phyloP scores from a whole-genome alignment of 257 asterid species.

The Solanum commersonii region DNA sequence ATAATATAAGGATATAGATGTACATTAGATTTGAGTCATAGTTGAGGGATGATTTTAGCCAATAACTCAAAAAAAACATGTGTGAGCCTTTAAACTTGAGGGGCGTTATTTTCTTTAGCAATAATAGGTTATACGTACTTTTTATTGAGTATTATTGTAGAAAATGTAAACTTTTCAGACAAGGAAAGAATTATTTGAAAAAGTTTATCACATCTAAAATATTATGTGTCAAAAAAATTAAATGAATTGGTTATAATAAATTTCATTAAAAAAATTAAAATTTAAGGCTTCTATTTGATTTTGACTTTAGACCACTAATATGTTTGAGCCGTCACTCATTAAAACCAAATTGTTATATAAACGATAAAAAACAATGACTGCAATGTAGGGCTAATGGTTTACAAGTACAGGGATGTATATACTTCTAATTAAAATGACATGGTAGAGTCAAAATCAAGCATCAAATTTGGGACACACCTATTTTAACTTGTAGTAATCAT shows the following conservation, averaged over 20 bases:
- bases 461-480: background rate
- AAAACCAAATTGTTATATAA: background rate
- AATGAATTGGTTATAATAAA: background rate
- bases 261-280: no score
- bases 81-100: background rate
- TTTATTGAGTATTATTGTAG: background rate
- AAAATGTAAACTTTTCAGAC: no score
- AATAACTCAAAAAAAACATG: no score
- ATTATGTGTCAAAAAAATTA: background rate
- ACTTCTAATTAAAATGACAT: background rate
- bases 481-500: background rate
- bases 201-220: background rate
- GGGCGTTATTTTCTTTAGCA: background rate
- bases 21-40: no score
- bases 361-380: background rate
- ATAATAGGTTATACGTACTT: no score
- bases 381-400: background rate
- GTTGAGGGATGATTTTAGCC: no score
- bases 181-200: no score
- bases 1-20: no score
- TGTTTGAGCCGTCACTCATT: no score
- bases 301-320: background rate
- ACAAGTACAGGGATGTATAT: background rate
- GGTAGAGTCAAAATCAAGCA: background rate
- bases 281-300: no score